Conservation (phyloP, 805 yeast genomes). For the Kodamaea kakaduensis region DNA sequence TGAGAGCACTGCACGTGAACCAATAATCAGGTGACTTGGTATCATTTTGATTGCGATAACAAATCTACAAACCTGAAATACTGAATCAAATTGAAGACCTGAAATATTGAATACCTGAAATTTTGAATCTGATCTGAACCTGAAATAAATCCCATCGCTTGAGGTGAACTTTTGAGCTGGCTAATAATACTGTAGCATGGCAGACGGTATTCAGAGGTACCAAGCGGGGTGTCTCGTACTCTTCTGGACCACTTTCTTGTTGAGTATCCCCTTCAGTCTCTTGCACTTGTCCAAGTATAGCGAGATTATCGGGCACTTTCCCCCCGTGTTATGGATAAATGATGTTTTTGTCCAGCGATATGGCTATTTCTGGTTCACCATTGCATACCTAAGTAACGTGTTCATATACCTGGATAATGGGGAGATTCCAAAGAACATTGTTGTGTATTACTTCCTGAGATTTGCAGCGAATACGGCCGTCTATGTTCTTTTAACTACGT, state of each 20-base stretch:
- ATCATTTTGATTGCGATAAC: neutral
- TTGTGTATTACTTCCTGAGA: constrained; percentile 7
- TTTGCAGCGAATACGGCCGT: constrained; percentile 13
- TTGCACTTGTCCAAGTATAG: constrained; percentile 12
- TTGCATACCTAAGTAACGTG: constrained; percentile 15
- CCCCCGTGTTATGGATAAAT: constrained; percentile 16
- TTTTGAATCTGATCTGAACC: no score
- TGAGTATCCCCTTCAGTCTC: constrained; percentile 21
- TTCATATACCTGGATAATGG: constrained; percentile 8
- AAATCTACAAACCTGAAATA: no score
- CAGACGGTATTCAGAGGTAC: no score
- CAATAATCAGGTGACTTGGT: neutral
- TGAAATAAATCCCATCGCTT: no score
- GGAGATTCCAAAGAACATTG: constrained; percentile 5
- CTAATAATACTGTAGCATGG: no score
- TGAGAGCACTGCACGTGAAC: constrained; percentile 1
- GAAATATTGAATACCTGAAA: no score
- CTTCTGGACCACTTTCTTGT: constrained; percentile 14
- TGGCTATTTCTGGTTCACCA: constrained; percentile 31
- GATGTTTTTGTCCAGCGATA: constrained; percentile 20
- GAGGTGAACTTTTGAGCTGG: no score
- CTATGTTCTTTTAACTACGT: constrained; percentile 15
- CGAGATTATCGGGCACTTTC: constrained; percentile 12
- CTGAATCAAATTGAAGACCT: no score
- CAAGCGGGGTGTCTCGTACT: no score